Evolutionary conservation across 257 asterid genomes (phyloP), one percentile per base, ranked within the genome.

Genomic region (Knoxia roxburghii): DNA sequence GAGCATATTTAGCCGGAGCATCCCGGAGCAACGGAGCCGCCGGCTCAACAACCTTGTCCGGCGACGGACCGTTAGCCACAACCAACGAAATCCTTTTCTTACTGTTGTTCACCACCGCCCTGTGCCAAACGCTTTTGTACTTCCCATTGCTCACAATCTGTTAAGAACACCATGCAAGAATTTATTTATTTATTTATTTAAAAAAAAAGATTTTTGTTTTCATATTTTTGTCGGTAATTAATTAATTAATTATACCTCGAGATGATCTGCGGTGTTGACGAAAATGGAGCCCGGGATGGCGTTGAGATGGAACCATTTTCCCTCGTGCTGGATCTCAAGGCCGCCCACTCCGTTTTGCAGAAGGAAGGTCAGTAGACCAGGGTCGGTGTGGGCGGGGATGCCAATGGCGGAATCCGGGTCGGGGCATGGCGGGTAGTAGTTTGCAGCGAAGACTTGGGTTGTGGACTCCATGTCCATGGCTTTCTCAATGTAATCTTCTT

Each of bases 211-310:
- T 3, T 37, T 9, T 4, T 37, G 41, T 37, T 37, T 37, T 37
- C 9, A 3, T 37, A 3, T 37, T 37, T 9, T 32, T 21, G 2
- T 6, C 48, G 15, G 48, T 43, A 4, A 43, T 43, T 12, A 43
- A 43, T 10, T 43, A 43, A 51, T 83, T 79, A n/a, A 18, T 33
- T 75, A 1, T 58, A 59, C 97, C 96, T 91, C 93, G 26, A 91
- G 93, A n/a, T 86, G 96, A 59, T 90, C 97, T 0, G 79, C 88
- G 4, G 82, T 80, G 77, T 88, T 88, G 35, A 90, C 88, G 58
- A 90, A 50, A 60, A 90, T 76, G 46, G 97, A 80, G 72, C 84
- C 82, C n/a, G 96, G 88, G 20, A 75, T 54, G 40, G 86, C 71
- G 60, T 69, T 60, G 14, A 88, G 86, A 21, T 80, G 55, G n/a